Conservation (phyloP, 2,329 filamentous ascomycete genomes). For the Cordyceps pruinosa region DNA sequence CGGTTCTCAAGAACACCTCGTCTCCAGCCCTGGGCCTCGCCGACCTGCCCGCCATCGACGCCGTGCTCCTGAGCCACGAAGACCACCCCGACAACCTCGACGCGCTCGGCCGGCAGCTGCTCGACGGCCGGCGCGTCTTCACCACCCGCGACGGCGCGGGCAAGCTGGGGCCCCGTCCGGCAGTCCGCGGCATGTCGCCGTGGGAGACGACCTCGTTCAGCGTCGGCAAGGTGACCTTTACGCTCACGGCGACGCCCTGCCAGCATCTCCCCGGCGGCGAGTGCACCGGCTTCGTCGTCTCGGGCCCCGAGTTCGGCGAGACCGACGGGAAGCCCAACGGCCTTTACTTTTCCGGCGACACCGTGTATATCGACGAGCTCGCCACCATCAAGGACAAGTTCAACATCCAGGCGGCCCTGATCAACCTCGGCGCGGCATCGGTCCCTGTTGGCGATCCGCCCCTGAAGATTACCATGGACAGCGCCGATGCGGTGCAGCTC, state of each 20-base stretch:
- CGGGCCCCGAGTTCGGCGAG: slow-evolving; percentile 29
- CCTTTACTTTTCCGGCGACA: slow-evolving; percentile 44
- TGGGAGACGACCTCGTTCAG: slow-evolving; percentile 29
- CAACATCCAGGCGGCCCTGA: slow-evolving; percentile 31
- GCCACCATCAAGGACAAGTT: slow-evolving; percentile 26
- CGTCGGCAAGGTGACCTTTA: slow-evolving; percentile 27
- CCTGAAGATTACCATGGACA: slow-evolving; percentile 38
- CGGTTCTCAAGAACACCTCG: slow-evolving; percentile 24
- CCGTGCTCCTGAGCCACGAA: slow-evolving; percentile 43
- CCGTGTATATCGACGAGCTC: slow-evolving; percentile 38
- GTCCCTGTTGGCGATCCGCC: slow-evolving; percentile 20
- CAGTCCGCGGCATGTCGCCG: slow-evolving; percentile 30
- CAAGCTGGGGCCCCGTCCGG: slow-evolving; percentile 36
- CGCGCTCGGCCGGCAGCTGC: slow-evolving; percentile 34
- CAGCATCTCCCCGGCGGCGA: slow-evolving; percentile 37
- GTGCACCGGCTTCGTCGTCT: slow-evolving; percentile 38
- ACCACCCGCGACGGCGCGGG: slow-evolving; percentile 39
- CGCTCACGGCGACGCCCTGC: slow-evolving; percentile 36
- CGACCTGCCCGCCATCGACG: slow-evolving; percentile 38
- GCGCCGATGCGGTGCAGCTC: slow-evolving; percentile 31
- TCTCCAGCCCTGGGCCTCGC: slow-evolving; percentile 29
- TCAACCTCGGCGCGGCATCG: slow-evolving; percentile 34
- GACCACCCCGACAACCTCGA: slow-evolving; percentile 46
- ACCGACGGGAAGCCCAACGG: slow-evolving; percentile 34
- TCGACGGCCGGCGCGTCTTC: slow-evolving; percentile 39